Evolutionary conservation across 2,329 filamentous ascomycete species (phyloP).

Genomic region (Xylaria sp.): DNA sequence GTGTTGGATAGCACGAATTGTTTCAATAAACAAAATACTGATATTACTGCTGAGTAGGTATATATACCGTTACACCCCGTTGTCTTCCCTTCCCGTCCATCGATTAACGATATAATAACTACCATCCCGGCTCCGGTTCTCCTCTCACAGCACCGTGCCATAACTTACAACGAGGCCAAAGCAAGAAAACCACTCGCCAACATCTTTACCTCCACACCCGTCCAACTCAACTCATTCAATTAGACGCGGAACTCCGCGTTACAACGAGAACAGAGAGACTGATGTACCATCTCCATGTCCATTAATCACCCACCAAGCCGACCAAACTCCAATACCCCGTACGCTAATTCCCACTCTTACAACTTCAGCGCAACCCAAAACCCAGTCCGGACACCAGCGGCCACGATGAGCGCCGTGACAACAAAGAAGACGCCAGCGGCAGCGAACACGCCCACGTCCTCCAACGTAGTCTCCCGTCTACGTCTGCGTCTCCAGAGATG

Average conservation of each 20-base stretch:
- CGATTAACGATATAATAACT: not conserved
- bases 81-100: not conserved
- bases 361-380: slow-evolving; percentile 31
- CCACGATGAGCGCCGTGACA: slow-evolving; percentile 29
- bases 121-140: not conserved
- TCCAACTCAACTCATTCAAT: not conserved
- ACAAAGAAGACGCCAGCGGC: slow-evolving; percentile 40
- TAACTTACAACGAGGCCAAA: not conserved
- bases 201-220: not conserved
- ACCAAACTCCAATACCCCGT: not conserved
- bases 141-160: not conserved
- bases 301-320: not conserved
- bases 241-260: not conserved
- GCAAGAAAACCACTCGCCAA: not conserved
- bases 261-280: not conserved
- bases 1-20: no score
- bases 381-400: slow-evolving; percentile 25
- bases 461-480: slow-evolving; percentile 41
- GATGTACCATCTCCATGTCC: not conserved
- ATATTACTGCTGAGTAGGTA: slow-evolving; percentile 22
- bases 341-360: not conserved
- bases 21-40: not conserved
- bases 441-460: slow-evolving; percentile 40
- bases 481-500: slow-evolving; percentile 43
- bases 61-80: not conserved